Evolutionary conservation across 1,139 yeast species (phyloP), one percentile per base, ranked within the genome.

Genomic region (Candida labiduridarum): DNA sequence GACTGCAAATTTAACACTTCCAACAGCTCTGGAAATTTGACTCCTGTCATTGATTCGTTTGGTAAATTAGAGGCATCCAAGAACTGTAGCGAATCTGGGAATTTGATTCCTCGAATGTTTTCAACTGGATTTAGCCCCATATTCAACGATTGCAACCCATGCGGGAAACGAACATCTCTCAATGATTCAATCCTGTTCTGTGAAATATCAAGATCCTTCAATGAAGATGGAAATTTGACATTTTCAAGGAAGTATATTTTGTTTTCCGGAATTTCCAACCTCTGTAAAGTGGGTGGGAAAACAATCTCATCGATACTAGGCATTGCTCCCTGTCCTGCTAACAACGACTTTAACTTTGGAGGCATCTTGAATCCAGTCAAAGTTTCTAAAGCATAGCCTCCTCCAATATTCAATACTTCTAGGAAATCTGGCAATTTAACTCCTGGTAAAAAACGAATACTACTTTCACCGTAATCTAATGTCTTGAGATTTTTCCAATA

Each of bases 11-110:
- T 76, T 44, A 76, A 65, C 3, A 66, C 66, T 16, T 59, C 57
- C 33, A 73, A 59, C 66, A 62, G 67, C 48, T 76, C 81, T 0
- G 81, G 81, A 49, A 76, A 75, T 50, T 73, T 74, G 10, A 76
- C 69, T 0, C 80, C 79, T 0, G 80, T 69, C 81, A 76, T 76
- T 5, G 79, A 69, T 52, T 76, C 81, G 55, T 75, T 76, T 3
- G 81, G 80, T 12, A 76, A 69, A 52, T 73, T 71, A 3, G 79
- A 73, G 5, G 74, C 56, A 52, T 76, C 80, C 53, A 76, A 63
- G 52, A 65, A 66, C 43, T 61, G 62, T 43, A 76, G 57, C 14
- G 59, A 53, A 22, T 74, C 79, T 2, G 80, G 80, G 47, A 76
- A 75, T 49, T 66, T 69, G 14, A 65, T 71, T 9, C 79, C 79